Evolutionary conservation across 2,329 filamentous ascomycete genomes (phyloP), one percentile per base, ranked within the genome.

Genomic region (Talaromyces islandicus): DNA sequence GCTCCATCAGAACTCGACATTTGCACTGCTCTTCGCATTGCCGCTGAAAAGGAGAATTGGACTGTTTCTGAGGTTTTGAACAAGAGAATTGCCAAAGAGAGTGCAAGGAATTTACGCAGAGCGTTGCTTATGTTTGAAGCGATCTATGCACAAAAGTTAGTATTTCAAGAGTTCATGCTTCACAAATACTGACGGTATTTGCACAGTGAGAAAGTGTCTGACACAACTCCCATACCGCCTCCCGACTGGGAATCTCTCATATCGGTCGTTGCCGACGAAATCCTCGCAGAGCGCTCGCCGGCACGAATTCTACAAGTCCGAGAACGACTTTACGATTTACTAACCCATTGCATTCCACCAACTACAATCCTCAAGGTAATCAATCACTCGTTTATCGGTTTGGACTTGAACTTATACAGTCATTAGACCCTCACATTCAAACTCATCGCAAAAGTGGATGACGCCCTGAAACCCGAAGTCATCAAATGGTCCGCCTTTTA

Each of bases 191-290:
- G 25, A 57, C 53, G 17, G 46, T 10, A 24, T 24, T 46, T 60
- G 2, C 48, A 41, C 69, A 97, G 93, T 75, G 93, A 97, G 74
- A 94, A 90, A 78, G 87, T 97, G 19, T 89, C 88, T 56, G 92
- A 97, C 65, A 86, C 83, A 64, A 97, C 93, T 3, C 85, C 88
- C 4, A 96, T 99, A 63, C 93, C 93, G 11, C 94, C 93, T 0
- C 92, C 95, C 1, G 94, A 99, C 69, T 99, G 94, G 92, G 94
- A 99, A 73, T 90, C 91, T 0, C 83, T 99, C 63, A 92, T 99
- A 66, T 82, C 85, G 5, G 86, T 95, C 70, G 89, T 96, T 63
- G 92, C 95, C n/a, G 87, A 88, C 69, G 92, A 97, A 68, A 96
- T 99, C 59, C 86, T 97, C 71, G 88, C 89, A 43, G 93, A 99